These are phyloP conservation scores for Microcera coccophila DNA, from an alignment of 2,329 filamentous ascomycete species.

Conservation along the genomic window DNA sequence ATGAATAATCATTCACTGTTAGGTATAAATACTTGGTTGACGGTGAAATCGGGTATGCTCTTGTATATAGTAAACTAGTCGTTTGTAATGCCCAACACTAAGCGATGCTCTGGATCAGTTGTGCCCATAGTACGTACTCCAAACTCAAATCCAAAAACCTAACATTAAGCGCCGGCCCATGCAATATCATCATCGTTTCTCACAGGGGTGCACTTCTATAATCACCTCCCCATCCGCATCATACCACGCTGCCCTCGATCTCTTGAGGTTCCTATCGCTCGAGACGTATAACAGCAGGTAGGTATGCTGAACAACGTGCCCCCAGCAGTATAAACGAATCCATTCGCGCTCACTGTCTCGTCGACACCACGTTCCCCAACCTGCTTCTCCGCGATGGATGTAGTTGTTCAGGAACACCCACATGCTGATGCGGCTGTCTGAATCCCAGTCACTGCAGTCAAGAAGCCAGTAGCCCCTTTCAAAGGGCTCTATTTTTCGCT, in stretches of 20 bases:
- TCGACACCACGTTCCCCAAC: conserved; percentile 64
- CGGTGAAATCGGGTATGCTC: too few species aligned
- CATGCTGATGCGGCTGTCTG: conserved; percentile 45
- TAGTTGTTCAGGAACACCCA: conserved; percentile 62
- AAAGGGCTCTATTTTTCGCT: conserved; percentile 42
- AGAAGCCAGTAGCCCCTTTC: conserved; percentile 80
- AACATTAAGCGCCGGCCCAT: neutral
- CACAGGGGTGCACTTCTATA: conserved; percentile 34
- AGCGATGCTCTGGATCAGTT: too few species aligned
- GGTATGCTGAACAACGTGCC: conserved; percentile 64
- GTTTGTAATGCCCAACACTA: too few species aligned
- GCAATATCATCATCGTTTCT: conserved; percentile 9
- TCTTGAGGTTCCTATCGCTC: conserved; percentile 59
- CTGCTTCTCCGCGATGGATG: conserved; percentile 55
- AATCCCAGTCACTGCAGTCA: conserved; percentile 52
- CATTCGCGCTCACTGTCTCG: conserved; percentile 38
- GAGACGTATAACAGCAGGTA: conserved; percentile 73
- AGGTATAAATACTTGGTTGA: too few species aligned
- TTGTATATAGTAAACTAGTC: too few species aligned
- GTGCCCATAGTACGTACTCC: neutral
- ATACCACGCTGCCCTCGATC: conserved; percentile 60
- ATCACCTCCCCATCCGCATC: conserved; percentile 57
- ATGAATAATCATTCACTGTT: too few species aligned
- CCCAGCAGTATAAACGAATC: conserved; percentile 75
- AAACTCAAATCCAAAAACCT: neutral